Evolutionary conservation across 495 filamentous ascomycete genomes (phyloP).

Genomic region (Daldinia vernicosa): DNA sequence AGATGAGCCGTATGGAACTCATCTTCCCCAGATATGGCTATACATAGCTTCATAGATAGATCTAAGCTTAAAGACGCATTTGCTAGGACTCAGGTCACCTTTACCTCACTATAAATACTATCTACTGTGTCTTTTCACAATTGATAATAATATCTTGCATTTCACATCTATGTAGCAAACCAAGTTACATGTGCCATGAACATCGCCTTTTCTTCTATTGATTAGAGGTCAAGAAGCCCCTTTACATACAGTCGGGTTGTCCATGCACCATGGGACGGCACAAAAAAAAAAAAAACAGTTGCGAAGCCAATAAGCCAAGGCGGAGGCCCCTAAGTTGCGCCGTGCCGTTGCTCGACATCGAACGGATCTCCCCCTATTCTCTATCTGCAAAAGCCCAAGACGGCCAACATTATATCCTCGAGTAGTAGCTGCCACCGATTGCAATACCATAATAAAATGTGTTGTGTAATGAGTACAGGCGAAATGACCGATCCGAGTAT

Average conservation of each 20-base stretch:
- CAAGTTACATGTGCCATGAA: slow-evolving; percentile 5
- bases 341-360: slow-evolving; percentile 6
- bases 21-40: neutral
- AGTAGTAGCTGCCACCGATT: neutral
- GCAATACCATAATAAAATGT: slow-evolving; percentile 20
- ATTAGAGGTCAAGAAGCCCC: slow-evolving; percentile 13
- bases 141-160: neutral
- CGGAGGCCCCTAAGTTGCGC: slow-evolving; percentile 6
- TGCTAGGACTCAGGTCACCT: neutral
- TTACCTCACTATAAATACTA: too few relatives aligned
- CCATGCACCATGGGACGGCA: slow-evolving; percentile 12
- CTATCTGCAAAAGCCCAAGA: slow-evolving; percentile 13
- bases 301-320: slow-evolving; percentile 16
- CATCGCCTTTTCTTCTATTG: slow-evolving; percentile 33
- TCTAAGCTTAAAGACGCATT: neutral
- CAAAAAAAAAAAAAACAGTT: slow-evolving; percentile 9
- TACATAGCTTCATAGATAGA: neutral
- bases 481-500: slow-evolving; percentile 27
- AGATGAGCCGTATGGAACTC: neutral
- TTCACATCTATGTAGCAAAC: slow-evolving; percentile 6
- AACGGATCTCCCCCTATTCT: slow-evolving; percentile 7
- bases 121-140: neutral
- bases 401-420: slow-evolving; percentile 16
- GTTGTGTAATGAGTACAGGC: slow-evolving; percentile 39
- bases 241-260: slow-evolving; percentile 26